These are phyloP conservation scores for Massarina eburnea DNA, from an alignment of 2,329 filamentous ascomycete species.

Conservation along the genomic window DNA sequence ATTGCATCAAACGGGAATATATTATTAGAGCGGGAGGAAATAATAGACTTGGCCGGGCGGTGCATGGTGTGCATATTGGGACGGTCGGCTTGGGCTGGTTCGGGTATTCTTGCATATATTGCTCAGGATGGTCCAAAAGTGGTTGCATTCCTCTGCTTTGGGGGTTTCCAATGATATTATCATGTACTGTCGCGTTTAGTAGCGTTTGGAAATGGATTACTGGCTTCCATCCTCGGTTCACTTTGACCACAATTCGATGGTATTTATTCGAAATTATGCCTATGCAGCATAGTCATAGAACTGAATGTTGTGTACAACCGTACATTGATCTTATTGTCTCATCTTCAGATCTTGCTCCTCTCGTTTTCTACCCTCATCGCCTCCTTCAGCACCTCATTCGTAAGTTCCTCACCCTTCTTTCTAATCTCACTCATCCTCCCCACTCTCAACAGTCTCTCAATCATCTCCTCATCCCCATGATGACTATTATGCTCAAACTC, in stretches of 20 bases:
- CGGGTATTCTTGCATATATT: neutral
- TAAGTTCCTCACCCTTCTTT: slow-evolving; percentile 56
- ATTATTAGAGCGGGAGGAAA: neutral
- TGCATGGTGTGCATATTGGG: neutral
- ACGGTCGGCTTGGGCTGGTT: neutral
- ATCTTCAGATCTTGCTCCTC: slow-evolving; percentile 49
- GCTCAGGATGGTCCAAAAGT: neutral
- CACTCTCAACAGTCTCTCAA: slow-evolving; percentile 56
- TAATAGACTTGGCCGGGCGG: neutral
- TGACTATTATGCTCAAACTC: slow-evolving; percentile 75
- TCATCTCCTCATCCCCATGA: slow-evolving; percentile 69
- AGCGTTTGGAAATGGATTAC: neutral
- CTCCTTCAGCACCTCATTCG: slow-evolving; percentile 53
- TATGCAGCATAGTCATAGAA: too few species aligned
- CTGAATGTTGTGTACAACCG: too few species aligned
- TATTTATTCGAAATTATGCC: too few species aligned
- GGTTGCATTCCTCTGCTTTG: neutral
- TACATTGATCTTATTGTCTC: neutral
- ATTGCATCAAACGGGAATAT: neutral
- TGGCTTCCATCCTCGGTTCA: too few species aligned
- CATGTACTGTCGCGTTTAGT: neutral
- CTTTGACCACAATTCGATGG: too few species aligned
- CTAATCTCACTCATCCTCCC: slow-evolving; percentile 58
- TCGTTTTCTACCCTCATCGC: slow-evolving; percentile 46
- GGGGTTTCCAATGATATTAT: neutral